Evolutionary conservation across 2,329 filamentous ascomycete species (phyloP), one percentile per base, ranked within the genome.

Genomic region (Neonectria sp.): DNA sequence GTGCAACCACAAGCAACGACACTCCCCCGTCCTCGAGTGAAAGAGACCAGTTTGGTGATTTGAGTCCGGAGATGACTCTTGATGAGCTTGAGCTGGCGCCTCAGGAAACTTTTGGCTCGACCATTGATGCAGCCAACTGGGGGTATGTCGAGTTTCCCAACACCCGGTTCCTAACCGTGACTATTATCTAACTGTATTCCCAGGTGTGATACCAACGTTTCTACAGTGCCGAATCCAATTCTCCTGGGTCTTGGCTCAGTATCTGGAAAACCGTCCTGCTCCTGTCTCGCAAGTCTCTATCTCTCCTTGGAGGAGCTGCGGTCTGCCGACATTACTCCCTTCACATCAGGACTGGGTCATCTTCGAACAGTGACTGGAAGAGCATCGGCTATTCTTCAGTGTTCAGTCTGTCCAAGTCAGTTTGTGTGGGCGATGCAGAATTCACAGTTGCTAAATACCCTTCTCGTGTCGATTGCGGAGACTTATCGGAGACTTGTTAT

Each of bases 351-450:
- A 1, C 43, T 76, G 7, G 64, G 61, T 2, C 63, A 63, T 11
- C 59, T 76, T 29, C 63, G 72, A 3, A 61, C 71, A 13, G 60
- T 75, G 8, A 75, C 68, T 1, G 33, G 45, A 1, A 71, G 66
- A 2, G 68, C 74, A 15, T 52, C 60, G 2, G 21, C 60, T 1
- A 61, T 76, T 3, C 70, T 76, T 11, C 65, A 73, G 15, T 76
- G 74, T 6, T 55, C 59, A 24, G 65, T 75, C 1, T 76, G 74
- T 24, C 74, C 74, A 0, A 74, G 70, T 0, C 62, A 72, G 27
- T 76, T 76, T 7, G 59, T 75, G 9, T 76, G 74, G 74, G 74
- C 74, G 1, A 76, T 76, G 74, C 74, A 76, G 37, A 76, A 76
- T 13, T 69, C 73, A 2, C 74, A 76, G 46, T 58, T 76, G 0